phyloP scores from a whole-genome alignment of 441 rosid species.

The Gossypium gossypioides region DNA sequence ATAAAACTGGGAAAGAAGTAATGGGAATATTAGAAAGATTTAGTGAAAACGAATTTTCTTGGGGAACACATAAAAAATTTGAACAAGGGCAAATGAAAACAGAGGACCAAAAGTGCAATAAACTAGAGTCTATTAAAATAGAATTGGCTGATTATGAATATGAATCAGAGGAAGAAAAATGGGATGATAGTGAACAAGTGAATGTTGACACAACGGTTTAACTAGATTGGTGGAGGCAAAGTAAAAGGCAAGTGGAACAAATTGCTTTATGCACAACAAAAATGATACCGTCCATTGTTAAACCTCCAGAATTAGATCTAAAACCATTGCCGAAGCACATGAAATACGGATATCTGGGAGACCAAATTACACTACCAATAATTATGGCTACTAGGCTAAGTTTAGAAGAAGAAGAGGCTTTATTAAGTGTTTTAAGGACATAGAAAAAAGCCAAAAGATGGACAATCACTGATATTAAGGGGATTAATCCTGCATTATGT shows the following conservation, averaged over 20 bases:
- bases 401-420: neutral
- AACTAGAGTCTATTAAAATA: neutral
- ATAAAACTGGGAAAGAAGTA: neutral
- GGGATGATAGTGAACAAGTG: neutral
- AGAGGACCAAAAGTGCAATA: neutral
- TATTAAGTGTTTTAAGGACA: neutral
- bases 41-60: neutral
- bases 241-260: neutral
- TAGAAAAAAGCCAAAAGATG: neutral
- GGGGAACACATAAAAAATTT: neutral
- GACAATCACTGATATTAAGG: neutral
- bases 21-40: neutral
- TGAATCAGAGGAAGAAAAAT: neutral
- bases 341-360: too few species aligned
- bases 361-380: neutral
- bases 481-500: neutral
- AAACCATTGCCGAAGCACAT: neutral
- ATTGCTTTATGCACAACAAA: neutral
- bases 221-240: neutral
- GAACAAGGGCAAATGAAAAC: neutral
- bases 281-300: neutral
- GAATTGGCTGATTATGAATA: neutral
- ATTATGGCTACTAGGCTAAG: neutral
- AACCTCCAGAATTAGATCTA: neutral
- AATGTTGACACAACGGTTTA: neutral